Base-by-base conservation (phyloP, 768 basidiomycete genomes). In the Boletus reticulatus region DNA sequence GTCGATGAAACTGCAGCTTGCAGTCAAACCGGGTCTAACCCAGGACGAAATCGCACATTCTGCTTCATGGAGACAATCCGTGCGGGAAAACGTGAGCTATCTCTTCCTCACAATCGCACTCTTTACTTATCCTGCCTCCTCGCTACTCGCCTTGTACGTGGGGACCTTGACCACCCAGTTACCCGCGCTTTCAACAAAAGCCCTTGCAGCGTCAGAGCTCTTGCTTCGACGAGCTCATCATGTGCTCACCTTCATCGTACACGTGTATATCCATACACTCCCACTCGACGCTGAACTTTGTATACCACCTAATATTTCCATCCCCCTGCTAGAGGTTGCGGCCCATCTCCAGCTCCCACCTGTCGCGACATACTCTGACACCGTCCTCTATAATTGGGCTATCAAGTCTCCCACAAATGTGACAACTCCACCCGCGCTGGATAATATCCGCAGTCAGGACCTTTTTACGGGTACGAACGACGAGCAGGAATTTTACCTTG, bases 281-380 rank as follows among this genome's bases (percentile, higher is more conserved):
- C 80, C 83, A 0, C 71, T 77, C 0, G 62, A 72, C n/a, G 69
- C 71, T 4, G 76, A 80, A 4, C 77, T 89, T 32, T 68, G 75
- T 37, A 86, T 98, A 42, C 94, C 94, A 6, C 72, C 78, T 0
- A 73, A 85, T 0, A 72, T 98, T 50, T 79, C 89, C 10, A 69
- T 92, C 6, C 94, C 95, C 1, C 80, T 93, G 34, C 77, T 94
- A 19, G 78, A 83, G 53, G 80, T 93, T 16, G 89, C 83, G 22
- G 69, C 76, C 0, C 74, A 86, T 43, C 83, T 97, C 11, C 84
- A 89, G 52, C 74, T 97, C 2, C 94, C 95, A 0, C 93, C 95
- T 0, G 77, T 96, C 39, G 78, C 94, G 54, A 97, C 94, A 4
- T 97, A 94, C 67, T 87, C 94, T 11, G 94, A 96, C 68, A 88